Conservation (phyloP, 139 green algal species). For the Diplosphaera chodatii region DNA sequence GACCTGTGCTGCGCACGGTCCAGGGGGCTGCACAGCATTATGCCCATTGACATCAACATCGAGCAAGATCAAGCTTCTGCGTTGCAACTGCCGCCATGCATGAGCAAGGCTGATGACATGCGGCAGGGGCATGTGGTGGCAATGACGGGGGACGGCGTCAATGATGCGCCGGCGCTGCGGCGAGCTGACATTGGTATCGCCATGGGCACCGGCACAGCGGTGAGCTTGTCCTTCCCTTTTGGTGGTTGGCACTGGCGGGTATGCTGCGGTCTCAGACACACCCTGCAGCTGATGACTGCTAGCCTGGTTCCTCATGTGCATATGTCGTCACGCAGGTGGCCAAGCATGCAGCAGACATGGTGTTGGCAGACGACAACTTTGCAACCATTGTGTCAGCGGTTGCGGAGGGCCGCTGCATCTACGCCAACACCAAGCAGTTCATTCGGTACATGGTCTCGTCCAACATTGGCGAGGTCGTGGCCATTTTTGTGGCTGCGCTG, state of each 20-base stretch:
- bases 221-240: too few species aligned
- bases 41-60: too few species aligned
- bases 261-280: too few species aligned
- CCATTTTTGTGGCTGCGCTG: slow-evolving; percentile 91
- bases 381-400: slow-evolving; percentile 70
- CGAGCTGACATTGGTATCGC: slow-evolving; percentile 84
- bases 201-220: slow-evolving; percentile 82
- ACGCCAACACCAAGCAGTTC: slow-evolving; percentile 99
- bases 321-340: too few species aligned
- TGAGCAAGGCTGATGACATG: too few species aligned
- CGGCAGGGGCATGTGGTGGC: slow-evolving; percentile 77
- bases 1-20: too few species aligned
- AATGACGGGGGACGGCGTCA: slow-evolving; percentile 88
- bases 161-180: slow-evolving; percentile 78
- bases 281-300: too few species aligned
- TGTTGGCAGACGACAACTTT: slow-evolving; percentile 98
- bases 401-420: slow-evolving; percentile 85
- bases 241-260: too few species aligned
- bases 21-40: too few species aligned
- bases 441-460: slow-evolving; percentile 97
- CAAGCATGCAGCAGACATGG: slow-evolving; percentile 89
- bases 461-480: slow-evolving; percentile 94
- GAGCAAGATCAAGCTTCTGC: too few species aligned
- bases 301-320: too few species aligned
- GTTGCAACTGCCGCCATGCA: too few species aligned